phyloP scores from a whole-genome alignment of 345 rosid species.

The Pugionium cornutum region DNA sequence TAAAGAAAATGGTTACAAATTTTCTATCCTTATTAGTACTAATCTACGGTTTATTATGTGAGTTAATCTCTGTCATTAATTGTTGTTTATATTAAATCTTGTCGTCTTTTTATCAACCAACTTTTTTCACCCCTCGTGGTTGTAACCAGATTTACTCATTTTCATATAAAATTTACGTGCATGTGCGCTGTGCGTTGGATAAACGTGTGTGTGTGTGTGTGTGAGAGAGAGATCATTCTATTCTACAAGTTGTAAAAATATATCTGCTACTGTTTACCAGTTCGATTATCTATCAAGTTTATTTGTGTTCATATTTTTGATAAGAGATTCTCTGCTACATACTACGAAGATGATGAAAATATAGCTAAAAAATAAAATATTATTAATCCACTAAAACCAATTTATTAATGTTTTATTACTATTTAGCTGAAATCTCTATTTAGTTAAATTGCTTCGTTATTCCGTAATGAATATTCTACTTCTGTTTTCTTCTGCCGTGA shows the following conservation, averaged over 20 bases:
- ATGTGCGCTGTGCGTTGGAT: conserved; percentile 29
- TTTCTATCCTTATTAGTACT: neutral
- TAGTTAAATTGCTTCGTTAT: too few species aligned
- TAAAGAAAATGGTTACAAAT: conserved; percentile 24
- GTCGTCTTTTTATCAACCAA: conserved; percentile 35
- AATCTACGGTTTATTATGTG: conserved; percentile 19
- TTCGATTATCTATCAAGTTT: too few species aligned
- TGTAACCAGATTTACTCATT: conserved; percentile 1
- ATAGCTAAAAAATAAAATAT: neutral
- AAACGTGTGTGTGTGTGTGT: conserved; percentile 22
- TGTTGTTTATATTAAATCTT: conserved; percentile 28
- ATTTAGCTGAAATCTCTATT: too few species aligned
- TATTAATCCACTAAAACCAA: neutral
- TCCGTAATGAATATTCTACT: too few species aligned
- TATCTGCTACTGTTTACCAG: too few species aligned
- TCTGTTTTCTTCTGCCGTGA: too few species aligned
- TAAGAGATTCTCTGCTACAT: neutral
- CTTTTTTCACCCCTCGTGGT: conserved; percentile 31
- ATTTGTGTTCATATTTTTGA: neutral
- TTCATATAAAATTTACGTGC: conserved; percentile 19
- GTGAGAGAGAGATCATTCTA: conserved; percentile 29
- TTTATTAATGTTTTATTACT: neutral
- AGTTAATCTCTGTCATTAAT: conserved; percentile 35
- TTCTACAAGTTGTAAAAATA: too few species aligned
- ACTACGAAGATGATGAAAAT: neutral